Base-by-base conservation (phyloP, 2,329 filamentous ascomycete species). In the Fusarium secorum region DNA sequence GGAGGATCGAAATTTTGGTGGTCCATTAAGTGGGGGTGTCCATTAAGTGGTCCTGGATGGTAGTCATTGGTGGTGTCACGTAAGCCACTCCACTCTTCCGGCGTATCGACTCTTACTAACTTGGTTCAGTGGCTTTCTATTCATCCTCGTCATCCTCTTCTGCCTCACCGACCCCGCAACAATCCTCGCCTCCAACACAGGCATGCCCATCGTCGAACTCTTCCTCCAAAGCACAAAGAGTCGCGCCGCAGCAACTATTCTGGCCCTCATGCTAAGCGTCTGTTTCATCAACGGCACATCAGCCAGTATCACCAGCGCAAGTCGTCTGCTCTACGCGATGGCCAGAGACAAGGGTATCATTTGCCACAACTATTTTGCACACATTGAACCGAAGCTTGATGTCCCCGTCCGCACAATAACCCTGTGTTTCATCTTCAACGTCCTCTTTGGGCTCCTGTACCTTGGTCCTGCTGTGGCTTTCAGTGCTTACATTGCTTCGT, bases 251-350 rank as follows among this genome's bases (percentile, higher is more conserved):
- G 81, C 35, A 62, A 66, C 85, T 1, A 63, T 85, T 13, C 2
- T 66, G 75, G 79, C 46, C 67, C 26, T 85, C 11, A 80, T 82
- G 72, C 70, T 85, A 1, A 78, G 78, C 0, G 70, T 85, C 1
- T 84, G 83, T 49, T 85, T 85, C 52, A 78, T 85, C 48, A 83
- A 84, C 28, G 84, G 83, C 11, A 83, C 82, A 8, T 81, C 80
- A 36, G 78, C 64, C 0, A 66, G 64, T 14, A 66, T 83, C 14
- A 84, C 82, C 7, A 83, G 79, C 41, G 81, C 79, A 1, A 84
- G 79, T 20, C 76, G 84, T 18, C 76, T 85, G 20, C 72, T 83
- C 9, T 85, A 78, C 61, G 75, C 83, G 7, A 75, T 75, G 70
- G 72, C 70, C 1, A 54, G 70, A 44, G 72, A 74, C 17, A 71